Evolutionary conservation across 805 yeast species (phyloP), one percentile per base, ranked within the genome.

Genomic region (Limtongia smithiae): DNA sequence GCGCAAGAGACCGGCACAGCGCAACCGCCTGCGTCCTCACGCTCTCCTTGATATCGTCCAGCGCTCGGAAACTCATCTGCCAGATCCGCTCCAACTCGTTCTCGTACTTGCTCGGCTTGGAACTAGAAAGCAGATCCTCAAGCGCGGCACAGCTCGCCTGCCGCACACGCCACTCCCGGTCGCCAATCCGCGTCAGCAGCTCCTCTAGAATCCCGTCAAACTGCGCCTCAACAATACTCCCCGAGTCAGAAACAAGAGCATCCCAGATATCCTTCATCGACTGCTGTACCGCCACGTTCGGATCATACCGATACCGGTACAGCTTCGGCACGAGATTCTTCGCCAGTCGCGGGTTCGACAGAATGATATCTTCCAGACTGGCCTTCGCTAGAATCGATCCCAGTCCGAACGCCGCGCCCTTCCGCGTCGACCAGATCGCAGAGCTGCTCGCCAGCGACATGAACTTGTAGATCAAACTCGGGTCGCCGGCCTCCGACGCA

Each of bases 401-500:
- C 32, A 91, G 72, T 0, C 97, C 97, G 70, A 86, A 91, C 0
- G 97, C 97, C 61, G 89, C 81, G 44, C 97, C 98, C 57, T 85
- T 86, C 64, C 95, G 74, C 0, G 96, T 85, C 0, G 94, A 79
- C 98, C 98, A 91, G 18, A 90, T 68, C 0, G 93, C 81, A 0
- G 96, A 86, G 44, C 82, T 83, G 55, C 86, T 83, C 0, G 97
- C 95, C 48, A 91, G 69, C 0, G 95, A 81, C 96, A 91, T 88
- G 65, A 91, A 91, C 63, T 88, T 86, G 68, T 91, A 91, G 3
- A 91, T 96, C 57, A 91, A 75, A 57, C 93, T 79, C 12, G 97
- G 96, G 66, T 91, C 96, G 25, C 97, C 97, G 8, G 89, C 94
- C 63, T 91, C 98, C 1, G 93, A 80, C 0, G 98, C 97, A 42